Percentiles rank a stretch among this genome's conserved stretches.
phyloP scores from a whole-genome alignment of 2,329 filamentous ascomycete species.

The Trichoderma sp. region DNA sequence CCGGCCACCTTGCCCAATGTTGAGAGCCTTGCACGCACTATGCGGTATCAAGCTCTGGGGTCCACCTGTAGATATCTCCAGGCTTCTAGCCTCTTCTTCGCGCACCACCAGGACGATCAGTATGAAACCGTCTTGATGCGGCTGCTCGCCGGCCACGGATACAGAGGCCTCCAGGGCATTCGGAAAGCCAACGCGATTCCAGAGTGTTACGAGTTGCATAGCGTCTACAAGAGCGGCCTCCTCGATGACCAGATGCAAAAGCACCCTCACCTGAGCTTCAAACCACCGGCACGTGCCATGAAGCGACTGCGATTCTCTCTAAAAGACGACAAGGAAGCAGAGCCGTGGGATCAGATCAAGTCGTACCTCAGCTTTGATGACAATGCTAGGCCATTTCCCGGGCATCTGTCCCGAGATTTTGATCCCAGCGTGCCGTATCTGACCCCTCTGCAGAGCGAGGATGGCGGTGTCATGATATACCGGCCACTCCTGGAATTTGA shows the following conservation, averaged over 20 bases:
- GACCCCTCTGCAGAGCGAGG: conserved; percentile 47
- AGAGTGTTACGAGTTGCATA: conserved; percentile 73
- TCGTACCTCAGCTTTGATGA: conserved; percentile 23
- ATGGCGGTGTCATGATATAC: conserved; percentile 63
- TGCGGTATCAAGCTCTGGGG: conserved; percentile 72
- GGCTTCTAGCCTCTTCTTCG: conserved; percentile 66
- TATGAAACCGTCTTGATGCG: conserved; percentile 87
- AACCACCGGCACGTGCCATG: conserved; percentile 31
- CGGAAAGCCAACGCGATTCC: conserved; percentile 66
- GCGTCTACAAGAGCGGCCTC: conserved; percentile 64
- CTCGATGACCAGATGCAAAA: conserved; percentile 43
- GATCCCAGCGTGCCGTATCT: conserved; percentile 32
- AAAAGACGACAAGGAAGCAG: conserved; percentile 28
- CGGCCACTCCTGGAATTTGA: conserved; percentile 67
- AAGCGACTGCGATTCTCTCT: conserved; percentile 31
- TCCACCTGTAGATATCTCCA: conserved; percentile 49
- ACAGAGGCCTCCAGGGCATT: conserved; percentile 72
- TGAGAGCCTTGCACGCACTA: conserved; percentile 70
- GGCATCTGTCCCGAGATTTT: conserved; percentile 22
- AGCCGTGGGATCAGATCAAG: conserved; percentile 22
- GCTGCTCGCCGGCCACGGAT: conserved; percentile 62
- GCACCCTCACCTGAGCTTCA: conserved; percentile 40
- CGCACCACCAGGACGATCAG: conserved; percentile 87
- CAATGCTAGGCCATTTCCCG: conserved; percentile 29
- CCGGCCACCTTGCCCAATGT: conserved; percentile 55